Conservation (phyloP, 805 yeast genomes). For the Pichia nakasei region DNA sequence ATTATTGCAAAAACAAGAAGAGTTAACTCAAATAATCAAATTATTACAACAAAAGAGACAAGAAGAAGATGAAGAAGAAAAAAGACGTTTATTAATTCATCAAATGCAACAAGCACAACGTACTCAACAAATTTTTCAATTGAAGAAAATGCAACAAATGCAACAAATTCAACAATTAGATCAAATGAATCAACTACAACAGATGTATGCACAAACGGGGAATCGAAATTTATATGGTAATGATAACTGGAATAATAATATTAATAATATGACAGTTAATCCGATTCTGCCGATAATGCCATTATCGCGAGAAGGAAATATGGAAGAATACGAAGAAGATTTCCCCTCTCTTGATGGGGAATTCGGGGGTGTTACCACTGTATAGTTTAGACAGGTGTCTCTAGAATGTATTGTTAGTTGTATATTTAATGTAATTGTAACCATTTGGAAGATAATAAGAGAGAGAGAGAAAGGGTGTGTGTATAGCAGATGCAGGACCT, state of each 20-base stretch:
- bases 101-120: conserved; percentile 1
- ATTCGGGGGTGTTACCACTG: background rate
- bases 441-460: too few relatives aligned
- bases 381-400: background rate
- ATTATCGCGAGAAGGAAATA: background rate
- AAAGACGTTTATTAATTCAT: conserved; percentile 6
- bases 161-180: conserved; percentile 4
- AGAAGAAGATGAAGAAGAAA: conserved; percentile 1
- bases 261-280: background rate
- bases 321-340: conserved; percentile 8
- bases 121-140: conserved; percentile 2
- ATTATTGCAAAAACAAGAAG: conserved; percentile 4
- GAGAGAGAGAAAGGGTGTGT: too few relatives aligned
- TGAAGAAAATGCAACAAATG: background rate
- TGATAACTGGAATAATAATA: background rate
- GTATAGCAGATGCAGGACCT: too few relatives aligned
- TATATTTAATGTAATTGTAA: too few relatives aligned
- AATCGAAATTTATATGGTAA: background rate
- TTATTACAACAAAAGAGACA: conserved; percentile 2
- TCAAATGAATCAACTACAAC: conserved; percentile 1
- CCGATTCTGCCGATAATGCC: too few relatives aligned
- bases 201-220: background rate
- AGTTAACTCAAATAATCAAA: conserved; percentile 3
- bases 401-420: too few relatives aligned
- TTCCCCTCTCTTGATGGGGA: conserved; percentile 14